Conservation (phyloP, 805 yeast genomes). For the Starmerella floris region DNA sequence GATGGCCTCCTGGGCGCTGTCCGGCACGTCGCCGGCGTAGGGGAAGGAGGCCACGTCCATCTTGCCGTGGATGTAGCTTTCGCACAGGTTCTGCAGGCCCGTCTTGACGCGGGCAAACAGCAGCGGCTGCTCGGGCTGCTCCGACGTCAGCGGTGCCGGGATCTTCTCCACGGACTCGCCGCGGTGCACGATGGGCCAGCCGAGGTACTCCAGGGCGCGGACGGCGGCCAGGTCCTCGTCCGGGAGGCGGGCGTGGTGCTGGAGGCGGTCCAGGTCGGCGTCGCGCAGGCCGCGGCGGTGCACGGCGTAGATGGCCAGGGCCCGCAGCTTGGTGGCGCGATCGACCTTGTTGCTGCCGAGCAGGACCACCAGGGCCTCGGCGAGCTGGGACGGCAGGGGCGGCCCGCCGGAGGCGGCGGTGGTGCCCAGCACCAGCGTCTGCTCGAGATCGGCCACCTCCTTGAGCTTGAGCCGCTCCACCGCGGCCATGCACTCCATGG, state of each 20-base stretch:
- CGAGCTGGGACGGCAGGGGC: slow-evolving; percentile 6
- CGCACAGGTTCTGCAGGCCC: slow-evolving; percentile 47
- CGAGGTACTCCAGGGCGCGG: slow-evolving; percentile 43
- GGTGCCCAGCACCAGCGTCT: slow-evolving; percentile 57
- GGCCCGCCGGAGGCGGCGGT: not conserved
- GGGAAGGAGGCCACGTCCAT: slow-evolving; percentile 55
- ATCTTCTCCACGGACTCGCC: slow-evolving; percentile 4
- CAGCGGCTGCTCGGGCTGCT: slow-evolving; percentile 33
- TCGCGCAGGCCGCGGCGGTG: slow-evolving; percentile 60
- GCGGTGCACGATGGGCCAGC: slow-evolving; percentile 28
- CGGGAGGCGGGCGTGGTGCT: slow-evolving; percentile 38
- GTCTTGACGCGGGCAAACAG: slow-evolving; percentile 50
- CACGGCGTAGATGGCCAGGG: slow-evolving; percentile 59
- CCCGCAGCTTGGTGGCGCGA: slow-evolving; percentile 50
- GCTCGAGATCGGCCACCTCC: slow-evolving; percentile 75
- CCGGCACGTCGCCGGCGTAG: slow-evolving; percentile 41
- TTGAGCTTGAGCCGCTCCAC: slow-evolving; percentile 48
- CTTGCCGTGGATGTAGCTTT: slow-evolving; percentile 35
- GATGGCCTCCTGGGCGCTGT: slow-evolving; percentile 27
- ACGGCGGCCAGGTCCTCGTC: slow-evolving; percentile 40
- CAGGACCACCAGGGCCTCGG: slow-evolving; percentile 43
- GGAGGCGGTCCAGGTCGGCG: slow-evolving; percentile 56
- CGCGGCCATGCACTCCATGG: slow-evolving; percentile 48
- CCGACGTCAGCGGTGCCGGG: slow-evolving; percentile 16
- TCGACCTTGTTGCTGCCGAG: slow-evolving; percentile 34